phyloP scores from a whole-genome alignment of 108 stramenopile genomes.

The Conticribra weissflogii region DNA sequence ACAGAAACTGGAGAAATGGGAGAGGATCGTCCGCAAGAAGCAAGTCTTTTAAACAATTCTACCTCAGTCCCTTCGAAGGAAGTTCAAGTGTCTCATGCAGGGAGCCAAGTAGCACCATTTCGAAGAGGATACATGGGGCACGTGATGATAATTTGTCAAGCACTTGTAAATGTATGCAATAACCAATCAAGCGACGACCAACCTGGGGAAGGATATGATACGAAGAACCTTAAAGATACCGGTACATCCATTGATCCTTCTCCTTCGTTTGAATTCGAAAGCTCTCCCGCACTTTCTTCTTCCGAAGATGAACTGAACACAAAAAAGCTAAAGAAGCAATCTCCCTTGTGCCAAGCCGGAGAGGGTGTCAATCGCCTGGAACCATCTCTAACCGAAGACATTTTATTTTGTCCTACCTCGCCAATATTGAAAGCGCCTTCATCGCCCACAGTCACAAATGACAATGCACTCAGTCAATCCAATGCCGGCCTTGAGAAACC shows the following conservation, averaged over 20 bases:
- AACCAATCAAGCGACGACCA: not conserved
- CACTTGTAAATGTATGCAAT: conserved; percentile 85
- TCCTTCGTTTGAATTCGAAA: conserved; percentile 1
- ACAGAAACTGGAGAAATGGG: too few relatives aligned
- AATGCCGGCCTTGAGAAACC: conserved; percentile 26
- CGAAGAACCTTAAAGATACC: not conserved
- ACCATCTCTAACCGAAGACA: conserved; percentile 1
- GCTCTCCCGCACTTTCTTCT: conserved; percentile 1
- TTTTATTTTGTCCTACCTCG: conserved; percentile 4
- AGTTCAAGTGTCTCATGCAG: not conserved
- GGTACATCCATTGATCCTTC: not conserved
- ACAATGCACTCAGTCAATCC: conserved; percentile 11
- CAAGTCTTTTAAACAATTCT: not conserved
- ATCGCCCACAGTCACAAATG: conserved; percentile 19
- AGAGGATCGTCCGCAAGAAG: not conserved
- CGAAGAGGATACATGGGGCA: conserved; percentile 94
- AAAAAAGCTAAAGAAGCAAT: conserved; percentile 20
- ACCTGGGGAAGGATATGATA: not conserved
- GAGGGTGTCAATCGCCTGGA: conserved; percentile 3
- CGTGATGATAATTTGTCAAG: conserved; percentile 94
- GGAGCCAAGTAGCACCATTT: conserved; percentile 31
- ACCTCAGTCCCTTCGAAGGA: not conserved
- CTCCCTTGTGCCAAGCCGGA: conserved; percentile 5
- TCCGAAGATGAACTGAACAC: conserved; percentile 9
- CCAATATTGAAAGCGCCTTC: conserved; percentile 14